Conservation (phyloP, 2,329 filamentous ascomycete species). For the Stagonosporopsis cucurbitacearum region DNA sequence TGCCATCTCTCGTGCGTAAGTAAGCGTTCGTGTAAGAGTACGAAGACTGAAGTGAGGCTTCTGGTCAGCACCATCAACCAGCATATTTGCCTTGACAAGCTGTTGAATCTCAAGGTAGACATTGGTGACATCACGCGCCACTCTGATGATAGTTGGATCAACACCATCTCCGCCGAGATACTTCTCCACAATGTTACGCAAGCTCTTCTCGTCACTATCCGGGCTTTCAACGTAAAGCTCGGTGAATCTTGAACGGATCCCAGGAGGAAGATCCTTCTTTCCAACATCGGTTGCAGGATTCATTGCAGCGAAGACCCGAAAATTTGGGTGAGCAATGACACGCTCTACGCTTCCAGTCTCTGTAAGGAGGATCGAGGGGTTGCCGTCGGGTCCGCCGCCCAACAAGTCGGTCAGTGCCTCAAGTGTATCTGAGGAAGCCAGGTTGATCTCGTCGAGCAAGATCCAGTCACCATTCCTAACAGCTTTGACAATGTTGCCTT, state of each 20-base stretch:
- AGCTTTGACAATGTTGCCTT: conserved; percentile 96
- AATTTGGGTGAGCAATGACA: conserved; percentile 86
- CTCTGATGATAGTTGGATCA: conserved; percentile 70
- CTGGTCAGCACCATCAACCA: conserved; percentile 95
- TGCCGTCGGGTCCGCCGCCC: conserved; percentile 70
- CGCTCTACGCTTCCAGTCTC: conserved; percentile 94
- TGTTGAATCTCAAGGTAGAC: conserved; percentile 89
- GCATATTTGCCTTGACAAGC: conserved; percentile 77
- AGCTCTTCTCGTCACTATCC: conserved; percentile 83
- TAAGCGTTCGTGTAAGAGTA: conserved; percentile 87
- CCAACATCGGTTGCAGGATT: conserved; percentile 98
- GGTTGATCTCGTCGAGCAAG: conserved; percentile 93
- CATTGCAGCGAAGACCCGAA: conserved; percentile 98
- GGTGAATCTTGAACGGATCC: conserved; percentile 89
- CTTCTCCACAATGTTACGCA: conserved; percentile 85
- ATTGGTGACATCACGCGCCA: conserved; percentile 79
- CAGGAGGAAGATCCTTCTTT: conserved; percentile 89
- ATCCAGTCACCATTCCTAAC: conserved; percentile 96
- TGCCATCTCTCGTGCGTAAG: conserved; percentile 84
- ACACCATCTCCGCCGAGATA: conserved; percentile 76
- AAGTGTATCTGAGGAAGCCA: conserved; percentile 91
- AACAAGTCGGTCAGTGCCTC: conserved; percentile 92
- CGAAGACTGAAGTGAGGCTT: conserved; percentile 96
- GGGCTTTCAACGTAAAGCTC: conserved; percentile 94
- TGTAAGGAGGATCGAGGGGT: conserved; percentile 84